Conservation (phyloP, 306 rosid species). For the Dryas drummondii region DNA sequence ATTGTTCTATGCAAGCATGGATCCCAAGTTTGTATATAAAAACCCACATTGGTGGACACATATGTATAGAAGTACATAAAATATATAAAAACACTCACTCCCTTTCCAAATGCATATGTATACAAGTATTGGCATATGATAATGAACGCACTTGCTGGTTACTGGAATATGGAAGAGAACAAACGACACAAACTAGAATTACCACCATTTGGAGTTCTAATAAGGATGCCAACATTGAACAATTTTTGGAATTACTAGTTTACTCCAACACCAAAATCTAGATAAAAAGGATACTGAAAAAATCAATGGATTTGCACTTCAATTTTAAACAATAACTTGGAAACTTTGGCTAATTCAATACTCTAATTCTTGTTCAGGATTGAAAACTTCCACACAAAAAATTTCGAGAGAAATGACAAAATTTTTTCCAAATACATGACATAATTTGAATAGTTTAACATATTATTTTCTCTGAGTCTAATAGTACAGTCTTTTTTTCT, state of each 20-base stretch:
- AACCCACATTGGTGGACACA: background rate
- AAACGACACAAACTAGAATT: constrained; percentile 12
- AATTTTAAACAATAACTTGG: background rate
- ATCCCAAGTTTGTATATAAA: background rate
- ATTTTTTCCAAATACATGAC: background rate
- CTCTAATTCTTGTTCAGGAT: background rate
- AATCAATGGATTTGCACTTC: background rate
- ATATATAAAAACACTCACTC: background rate
- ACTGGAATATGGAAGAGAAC: constrained; percentile 26
- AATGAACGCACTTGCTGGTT: constrained; percentile 37
- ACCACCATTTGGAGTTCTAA: background rate
- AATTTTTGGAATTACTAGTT: background rate
- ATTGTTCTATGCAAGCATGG: background rate
- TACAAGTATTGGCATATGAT: constrained; percentile 27
- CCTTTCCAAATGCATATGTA: too few species aligned
- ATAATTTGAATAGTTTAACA: background rate
- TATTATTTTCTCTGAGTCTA: background rate
- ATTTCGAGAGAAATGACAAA: background rate
- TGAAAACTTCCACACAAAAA: background rate
- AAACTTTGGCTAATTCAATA: background rate
- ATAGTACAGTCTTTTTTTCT: too few species aligned
- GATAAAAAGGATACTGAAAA: background rate
- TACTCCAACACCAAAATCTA: background rate
- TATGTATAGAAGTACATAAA: background rate
- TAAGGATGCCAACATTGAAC: background rate